phyloP scores from a whole-genome alignment of 257 asterid species.

The Jacaranda copaia region DNA sequence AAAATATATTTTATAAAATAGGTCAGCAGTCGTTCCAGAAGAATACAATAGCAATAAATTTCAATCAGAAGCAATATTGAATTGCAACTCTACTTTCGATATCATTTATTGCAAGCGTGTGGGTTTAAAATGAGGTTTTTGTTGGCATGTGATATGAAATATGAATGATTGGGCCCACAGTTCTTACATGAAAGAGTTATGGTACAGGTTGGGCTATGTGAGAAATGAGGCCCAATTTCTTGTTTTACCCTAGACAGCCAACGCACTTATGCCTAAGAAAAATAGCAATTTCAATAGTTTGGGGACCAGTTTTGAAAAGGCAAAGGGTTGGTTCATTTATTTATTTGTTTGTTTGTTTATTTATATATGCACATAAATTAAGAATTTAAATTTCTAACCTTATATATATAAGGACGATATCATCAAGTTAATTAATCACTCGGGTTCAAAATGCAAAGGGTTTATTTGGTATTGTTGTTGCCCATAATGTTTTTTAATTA shows the following conservation, averaged over 20 bases:
- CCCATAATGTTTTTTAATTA: no score
- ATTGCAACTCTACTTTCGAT: background rate
- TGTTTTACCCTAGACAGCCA: background rate
- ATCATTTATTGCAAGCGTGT: slow-evolving; percentile 21
- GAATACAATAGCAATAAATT: background rate
- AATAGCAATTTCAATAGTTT: no score
- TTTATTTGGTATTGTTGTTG: no score
- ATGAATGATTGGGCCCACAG: slow-evolving; percentile 29
- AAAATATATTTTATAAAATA: background rate
- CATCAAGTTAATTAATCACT: no score
- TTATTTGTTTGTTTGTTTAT: no score
- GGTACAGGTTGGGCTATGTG: slow-evolving; percentile 9
- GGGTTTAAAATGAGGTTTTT: slow-evolving; percentile 5
- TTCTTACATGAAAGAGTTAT: background rate
- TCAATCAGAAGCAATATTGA: background rate
- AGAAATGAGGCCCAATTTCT: slow-evolving; percentile 16
- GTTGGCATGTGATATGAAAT: background rate
- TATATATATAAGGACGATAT: no score
- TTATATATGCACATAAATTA: no score
- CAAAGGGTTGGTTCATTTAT: no score
- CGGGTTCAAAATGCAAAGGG: no score
- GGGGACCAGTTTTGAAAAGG: no score
- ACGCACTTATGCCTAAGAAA: background rate
- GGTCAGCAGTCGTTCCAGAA: background rate
- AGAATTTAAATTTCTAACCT: no score